Evolutionary conservation across 176 grass and related monocot species (phyloP).

Genomic region (Puccinellia tenuiflora): DNA sequence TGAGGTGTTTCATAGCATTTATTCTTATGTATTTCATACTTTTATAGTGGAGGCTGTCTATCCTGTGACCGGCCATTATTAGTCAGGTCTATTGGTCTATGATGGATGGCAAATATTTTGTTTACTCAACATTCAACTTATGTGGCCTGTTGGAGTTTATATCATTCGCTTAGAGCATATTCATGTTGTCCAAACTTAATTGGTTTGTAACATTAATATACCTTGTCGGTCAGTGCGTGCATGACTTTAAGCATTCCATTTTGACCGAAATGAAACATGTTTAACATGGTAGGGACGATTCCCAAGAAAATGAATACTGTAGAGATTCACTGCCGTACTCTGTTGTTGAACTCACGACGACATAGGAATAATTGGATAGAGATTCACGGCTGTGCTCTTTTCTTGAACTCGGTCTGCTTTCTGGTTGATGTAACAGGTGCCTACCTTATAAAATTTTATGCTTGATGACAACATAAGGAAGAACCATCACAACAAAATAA

Average conservation of each 20-base stretch:
- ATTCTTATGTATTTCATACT: neutral
- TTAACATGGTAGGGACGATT: neutral
- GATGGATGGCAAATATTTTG: neutral
- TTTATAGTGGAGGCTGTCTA: neutral
- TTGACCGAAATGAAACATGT: neutral
- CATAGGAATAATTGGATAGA: neutral
- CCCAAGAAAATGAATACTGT: neutral
- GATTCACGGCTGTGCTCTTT: conserved; percentile 12
- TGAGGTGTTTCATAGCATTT: neutral
- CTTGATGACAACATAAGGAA: neutral
- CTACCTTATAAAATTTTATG: neutral
- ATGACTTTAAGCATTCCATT: neutral
- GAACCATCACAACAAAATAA: neutral
- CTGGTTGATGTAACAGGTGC: neutral
- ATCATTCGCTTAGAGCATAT: neutral
- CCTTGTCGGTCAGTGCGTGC: neutral
- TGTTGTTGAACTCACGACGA: conserved; percentile 12
- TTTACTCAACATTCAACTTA: neutral
- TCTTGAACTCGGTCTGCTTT: conserved; percentile 5
- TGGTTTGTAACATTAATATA: neutral
- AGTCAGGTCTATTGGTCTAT: neutral
- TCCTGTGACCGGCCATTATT: neutral
- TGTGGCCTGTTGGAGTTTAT: neutral
- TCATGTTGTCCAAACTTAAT: neutral
- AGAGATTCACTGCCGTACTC: neutral